These are phyloP conservation scores for Populus hybrid DNA, from an alignment of 441 rosid species.

Conservation along the genomic window DNA sequence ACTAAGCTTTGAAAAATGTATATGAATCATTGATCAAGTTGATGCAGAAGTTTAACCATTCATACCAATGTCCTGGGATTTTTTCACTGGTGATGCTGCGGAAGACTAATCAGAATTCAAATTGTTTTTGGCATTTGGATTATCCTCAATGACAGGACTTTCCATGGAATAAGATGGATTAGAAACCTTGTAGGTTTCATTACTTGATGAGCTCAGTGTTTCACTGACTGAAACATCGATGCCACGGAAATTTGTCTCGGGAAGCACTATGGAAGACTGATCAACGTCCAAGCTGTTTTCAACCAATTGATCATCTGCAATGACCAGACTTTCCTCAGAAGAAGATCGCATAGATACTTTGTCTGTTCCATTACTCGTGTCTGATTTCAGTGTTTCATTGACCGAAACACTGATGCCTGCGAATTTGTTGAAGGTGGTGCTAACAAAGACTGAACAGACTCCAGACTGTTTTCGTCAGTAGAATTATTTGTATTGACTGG, in stretches of 20 bases:
- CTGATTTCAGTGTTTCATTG: not conserved
- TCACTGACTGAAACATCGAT: not conserved
- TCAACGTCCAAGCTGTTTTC: not conserved
- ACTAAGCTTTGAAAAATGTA: too few species aligned
- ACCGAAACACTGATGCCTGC: not conserved
- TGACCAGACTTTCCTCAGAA: not conserved
- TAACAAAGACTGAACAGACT: not conserved
- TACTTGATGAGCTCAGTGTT: not conserved
- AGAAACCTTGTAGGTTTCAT: not conserved
- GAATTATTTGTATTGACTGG: not conserved
- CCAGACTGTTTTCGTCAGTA: not conserved
- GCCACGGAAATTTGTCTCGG: not conserved
- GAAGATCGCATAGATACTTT: not conserved
- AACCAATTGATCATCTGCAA: not conserved
- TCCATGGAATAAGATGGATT: not conserved
- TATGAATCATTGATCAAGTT: not conserved
- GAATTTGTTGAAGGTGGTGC: not conserved
- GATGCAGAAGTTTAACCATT: not conserved
- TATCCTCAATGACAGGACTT: not conserved
- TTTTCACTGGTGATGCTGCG: not conserved
- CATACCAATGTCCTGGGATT: not conserved
- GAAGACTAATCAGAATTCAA: not conserved
- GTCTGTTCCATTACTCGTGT: not conserved
- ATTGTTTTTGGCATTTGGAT: too few species aligned
- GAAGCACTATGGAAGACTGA: not conserved